These are phyloP conservation scores for Angophora floribunda DNA, from an alignment of 345 rosid genomes.

Conservation along the genomic window DNA sequence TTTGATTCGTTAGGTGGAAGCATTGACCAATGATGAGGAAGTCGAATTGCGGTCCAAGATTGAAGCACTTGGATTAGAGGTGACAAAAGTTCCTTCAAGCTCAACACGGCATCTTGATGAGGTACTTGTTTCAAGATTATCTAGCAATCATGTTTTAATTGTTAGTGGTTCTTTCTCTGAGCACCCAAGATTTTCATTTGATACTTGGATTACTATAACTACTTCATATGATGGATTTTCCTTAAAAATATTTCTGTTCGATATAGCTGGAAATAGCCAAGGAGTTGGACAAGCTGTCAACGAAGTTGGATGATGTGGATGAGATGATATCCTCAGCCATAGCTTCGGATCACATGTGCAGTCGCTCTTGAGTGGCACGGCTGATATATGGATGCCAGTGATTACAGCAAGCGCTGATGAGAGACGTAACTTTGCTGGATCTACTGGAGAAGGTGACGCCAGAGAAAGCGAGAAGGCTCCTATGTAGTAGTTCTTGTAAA, in stretches of 20 bases:
- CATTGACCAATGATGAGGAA: conserved; percentile 69
- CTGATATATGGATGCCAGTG: conserved; percentile 82
- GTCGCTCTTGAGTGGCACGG: conserved; percentile 63
- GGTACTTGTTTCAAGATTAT: conserved; percentile 13
- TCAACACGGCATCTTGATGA: conserved; percentile 44
- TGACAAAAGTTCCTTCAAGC: conserved; percentile 63
- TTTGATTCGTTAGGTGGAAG: conserved; percentile 38
- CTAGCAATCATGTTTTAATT: neutral
- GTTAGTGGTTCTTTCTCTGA: neutral
- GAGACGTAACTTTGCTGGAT: conserved; percentile 50
- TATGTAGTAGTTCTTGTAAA: neutral
- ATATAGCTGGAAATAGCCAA: conserved; percentile 65
- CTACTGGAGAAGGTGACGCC: conserved; percentile 11
- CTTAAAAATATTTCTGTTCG: neutral
- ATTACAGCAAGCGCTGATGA: conserved; percentile 70
- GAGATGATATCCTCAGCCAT: conserved; percentile 76
- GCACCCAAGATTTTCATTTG: neutral
- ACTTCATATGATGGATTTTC: neutral
- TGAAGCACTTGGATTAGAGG: conserved; percentile 76
- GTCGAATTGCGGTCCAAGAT: conserved; percentile 82
- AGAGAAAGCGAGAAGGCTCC: neutral
- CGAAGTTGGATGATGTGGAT: conserved; percentile 64
- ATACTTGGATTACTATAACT: neutral
- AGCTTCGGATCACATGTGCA: conserved; percentile 59
- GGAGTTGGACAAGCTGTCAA: conserved; percentile 78